Base-by-base conservation (phyloP, 805 yeast species). In the Nakazawaea wyomingensis region DNA sequence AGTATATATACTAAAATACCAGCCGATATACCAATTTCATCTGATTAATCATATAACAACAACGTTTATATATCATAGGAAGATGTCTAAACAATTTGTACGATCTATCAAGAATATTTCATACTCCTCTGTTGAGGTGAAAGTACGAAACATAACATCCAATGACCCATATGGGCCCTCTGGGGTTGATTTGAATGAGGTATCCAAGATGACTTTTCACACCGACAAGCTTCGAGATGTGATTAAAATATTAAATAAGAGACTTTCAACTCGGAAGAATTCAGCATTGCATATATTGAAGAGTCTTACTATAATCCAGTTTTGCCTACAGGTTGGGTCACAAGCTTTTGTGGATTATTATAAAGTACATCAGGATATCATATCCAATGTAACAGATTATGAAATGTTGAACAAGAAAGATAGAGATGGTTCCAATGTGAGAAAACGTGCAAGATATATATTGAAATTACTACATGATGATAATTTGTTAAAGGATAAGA, bases 121-220 rank as follows among this genome's bases (percentile, higher is more conserved):
- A 10, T 16, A 31, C 17, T 22, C 47, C 7, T 27, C 31, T 2
- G 16, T 19, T 2, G 47, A 44, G 37, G 37, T 35, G 29, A 44
- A 44, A 45, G 64, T 69, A 13, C 65, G 58, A 46, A 60, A 64
- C 17, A 78, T 81, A 7, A 78, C 82, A 19, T 72, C 69, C 49
- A 68, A 66, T 45, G 81, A 77, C 45, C 64, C 69, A 1, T 62
- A 69, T 51, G 80, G 84, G 1, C 82, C 82, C 0, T 73, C 75
- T 6, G 74, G 78, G n/a, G 62, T 71, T 5, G 73, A 78, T 46
- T 61, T 80, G 54, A 71, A 71, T 45, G 78, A 76, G 39, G 58
- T 80, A 2, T 68, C 82, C 1, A 58, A 64, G 3, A 54, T 76
- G 18, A 68, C 84, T 0, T 66, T 62, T 43, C 57, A 66, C 37